phyloP scores from a whole-genome alignment of 805 yeast species.

The Dipodascopsis tothii region DNA sequence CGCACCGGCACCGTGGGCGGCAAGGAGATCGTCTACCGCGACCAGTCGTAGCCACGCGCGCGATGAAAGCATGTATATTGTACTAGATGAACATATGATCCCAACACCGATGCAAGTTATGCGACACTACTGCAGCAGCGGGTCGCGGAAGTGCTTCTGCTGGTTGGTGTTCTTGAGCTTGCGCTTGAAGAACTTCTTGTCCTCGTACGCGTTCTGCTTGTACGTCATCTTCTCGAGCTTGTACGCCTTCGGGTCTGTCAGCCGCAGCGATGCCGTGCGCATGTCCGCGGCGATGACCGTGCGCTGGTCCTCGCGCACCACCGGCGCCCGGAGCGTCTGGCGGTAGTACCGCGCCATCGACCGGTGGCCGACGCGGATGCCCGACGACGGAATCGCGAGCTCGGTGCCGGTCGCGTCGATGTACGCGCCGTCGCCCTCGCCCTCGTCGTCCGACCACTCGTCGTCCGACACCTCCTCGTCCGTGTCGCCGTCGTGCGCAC shows the following conservation, averaged over 20 bases:
- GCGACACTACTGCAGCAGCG: constrained; percentile 41
- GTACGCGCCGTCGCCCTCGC: constrained; percentile 27
- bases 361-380: constrained; percentile 75
- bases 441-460: constrained; percentile 34
- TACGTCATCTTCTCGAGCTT: constrained; percentile 4
- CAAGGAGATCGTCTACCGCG: constrained; percentile 19
- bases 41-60: constrained; percentile 15
- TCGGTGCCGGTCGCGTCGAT: constrained; percentile 57
- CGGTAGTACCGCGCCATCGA: constrained; percentile 62
- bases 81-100: no score
- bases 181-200: constrained; percentile 26
- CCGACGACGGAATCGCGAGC: constrained; percentile 60
- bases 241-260: constrained; percentile 2
- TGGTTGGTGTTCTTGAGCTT: constrained; percentile 47
- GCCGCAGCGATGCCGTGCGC: constrained; percentile 28
- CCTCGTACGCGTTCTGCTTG: not conserved
- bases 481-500: constrained; percentile 29
- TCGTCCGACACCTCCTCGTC: constrained; percentile 29
- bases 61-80: no score
- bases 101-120: not conserved
- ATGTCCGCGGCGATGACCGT: constrained; percentile 74
- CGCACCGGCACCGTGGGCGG: constrained; percentile 27
- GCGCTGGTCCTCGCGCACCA: constrained; percentile 55
- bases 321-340: constrained; percentile 51
- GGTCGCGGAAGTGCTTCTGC: constrained; percentile 81